Conservation (phyloP, 805 yeast species). For the Brettanomyces custersianus region DNA sequence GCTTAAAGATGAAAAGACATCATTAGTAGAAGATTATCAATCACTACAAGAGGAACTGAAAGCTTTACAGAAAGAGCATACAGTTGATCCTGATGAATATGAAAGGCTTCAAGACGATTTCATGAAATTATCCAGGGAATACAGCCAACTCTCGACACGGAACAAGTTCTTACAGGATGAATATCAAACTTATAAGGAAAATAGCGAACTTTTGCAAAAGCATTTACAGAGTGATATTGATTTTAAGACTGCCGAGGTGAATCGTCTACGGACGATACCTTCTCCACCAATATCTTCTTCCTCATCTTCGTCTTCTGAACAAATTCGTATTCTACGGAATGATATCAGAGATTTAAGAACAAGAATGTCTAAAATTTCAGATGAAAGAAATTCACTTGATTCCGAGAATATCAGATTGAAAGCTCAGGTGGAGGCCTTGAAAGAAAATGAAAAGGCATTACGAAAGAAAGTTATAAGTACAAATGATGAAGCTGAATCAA, state of each 20-base stretch:
- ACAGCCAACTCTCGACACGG: not conserved
- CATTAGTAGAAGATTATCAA: constrained; percentile 28
- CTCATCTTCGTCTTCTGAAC: not conserved
- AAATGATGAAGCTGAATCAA: not conserved
- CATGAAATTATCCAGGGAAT: not conserved
- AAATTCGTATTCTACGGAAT: not conserved
- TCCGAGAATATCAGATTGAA: not conserved
- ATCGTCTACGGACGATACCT: not conserved
- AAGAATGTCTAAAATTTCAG: not conserved
- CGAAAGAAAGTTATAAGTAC: not conserved
- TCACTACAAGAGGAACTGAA: constrained; percentile 7
- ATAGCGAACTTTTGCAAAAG: not conserved
- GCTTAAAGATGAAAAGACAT: constrained; percentile 28
- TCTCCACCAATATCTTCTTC: too few relatives aligned
- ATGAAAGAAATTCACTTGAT: not conserved
- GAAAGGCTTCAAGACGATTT: constrained; percentile 1
- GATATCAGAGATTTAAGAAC: not conserved
- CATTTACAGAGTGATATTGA: constrained; percentile 1
- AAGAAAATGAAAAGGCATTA: not conserved
- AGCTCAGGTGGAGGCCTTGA: not conserved
- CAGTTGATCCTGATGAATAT: not conserved
- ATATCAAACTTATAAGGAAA: not conserved
- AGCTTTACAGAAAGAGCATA: not conserved
- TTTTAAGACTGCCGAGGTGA: not conserved
- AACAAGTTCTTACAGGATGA: not conserved